Evolutionary conservation across 148 eudicot species (phyloP).

Genomic region (Linanthus parryae): DNA sequence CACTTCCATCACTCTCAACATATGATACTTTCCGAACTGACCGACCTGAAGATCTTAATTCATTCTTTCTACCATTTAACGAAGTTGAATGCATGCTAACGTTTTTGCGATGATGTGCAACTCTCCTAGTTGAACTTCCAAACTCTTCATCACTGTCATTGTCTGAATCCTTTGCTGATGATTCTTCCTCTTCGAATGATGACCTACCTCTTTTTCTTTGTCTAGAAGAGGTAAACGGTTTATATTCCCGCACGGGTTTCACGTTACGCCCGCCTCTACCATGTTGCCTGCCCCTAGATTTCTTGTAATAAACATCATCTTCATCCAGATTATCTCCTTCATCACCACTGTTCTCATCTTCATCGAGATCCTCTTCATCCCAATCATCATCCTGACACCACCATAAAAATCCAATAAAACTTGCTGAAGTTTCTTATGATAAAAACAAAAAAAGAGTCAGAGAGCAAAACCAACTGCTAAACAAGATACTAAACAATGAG

Average conservation of each 20-base stretch:
- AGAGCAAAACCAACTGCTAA: too few species aligned
- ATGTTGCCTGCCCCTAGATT: slow-evolving; percentile 46
- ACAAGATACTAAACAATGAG: too few species aligned
- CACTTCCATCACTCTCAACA: slow-evolving; percentile 93
- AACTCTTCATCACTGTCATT: slow-evolving; percentile 67
- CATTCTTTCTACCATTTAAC: slow-evolving; percentile 37
- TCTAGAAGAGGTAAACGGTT: slow-evolving; percentile 31
- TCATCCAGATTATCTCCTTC: too few species aligned
- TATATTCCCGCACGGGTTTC: slow-evolving; percentile 44
- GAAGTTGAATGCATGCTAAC: slow-evolving; percentile 34
- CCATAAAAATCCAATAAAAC: slow-evolving; percentile 5
- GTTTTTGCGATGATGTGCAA: slow-evolving; percentile 36
- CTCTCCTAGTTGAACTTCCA: slow-evolving; percentile 33
- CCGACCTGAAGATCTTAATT: slow-evolving; percentile 71
- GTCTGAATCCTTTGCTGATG: slow-evolving; percentile 71
- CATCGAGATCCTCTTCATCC: slow-evolving; percentile 64
- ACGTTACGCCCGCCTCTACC: slow-evolving; percentile 43
- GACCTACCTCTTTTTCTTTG: slow-evolving; percentile 53
- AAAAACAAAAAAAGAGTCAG: too few species aligned
- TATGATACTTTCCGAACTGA: slow-evolving; percentile 82
- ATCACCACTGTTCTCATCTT: too few species aligned
- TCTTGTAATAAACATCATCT: slow-evolving; percentile 43
- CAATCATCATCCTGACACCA: slow-evolving; percentile 70
- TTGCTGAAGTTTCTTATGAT: slow-evolving; percentile 5
- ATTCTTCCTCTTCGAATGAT: slow-evolving; percentile 55